Percentiles rank a stretch among this genome's conserved stretches.
phyloP scores from a whole-genome alignment of 495 filamentous ascomycete species.

The Bombardia bombarda region DNA sequence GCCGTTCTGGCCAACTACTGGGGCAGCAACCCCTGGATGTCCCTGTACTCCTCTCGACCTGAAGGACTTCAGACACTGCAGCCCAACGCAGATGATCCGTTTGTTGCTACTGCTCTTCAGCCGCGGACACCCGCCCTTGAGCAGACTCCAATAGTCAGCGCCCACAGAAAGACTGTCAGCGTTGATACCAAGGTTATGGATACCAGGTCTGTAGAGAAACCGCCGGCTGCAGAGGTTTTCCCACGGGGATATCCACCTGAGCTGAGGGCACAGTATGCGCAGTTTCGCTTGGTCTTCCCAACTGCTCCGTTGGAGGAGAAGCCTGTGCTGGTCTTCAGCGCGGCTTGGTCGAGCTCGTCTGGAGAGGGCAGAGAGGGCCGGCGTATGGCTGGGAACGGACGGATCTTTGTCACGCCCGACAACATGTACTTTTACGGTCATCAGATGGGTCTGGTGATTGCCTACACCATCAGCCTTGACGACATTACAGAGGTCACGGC shows the following conservation, averaged over 20 bases:
- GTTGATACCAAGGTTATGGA: conserved; percentile 30
- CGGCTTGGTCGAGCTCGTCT: conserved; percentile 42
- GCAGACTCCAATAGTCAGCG: conserved; percentile 13
- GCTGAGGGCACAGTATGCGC: conserved; percentile 80
- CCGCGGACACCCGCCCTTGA: conserved; percentile 28
- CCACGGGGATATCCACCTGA: conserved; percentile 76
- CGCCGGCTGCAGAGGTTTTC: conserved; percentile 48
- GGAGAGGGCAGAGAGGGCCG: conserved; percentile 24
- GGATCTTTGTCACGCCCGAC: conserved; percentile 78
- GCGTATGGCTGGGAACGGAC: conserved; percentile 50
- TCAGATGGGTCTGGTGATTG: conserved; percentile 83
- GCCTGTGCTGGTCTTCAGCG: conserved; percentile 61
- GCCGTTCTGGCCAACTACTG: conserved; percentile 88
- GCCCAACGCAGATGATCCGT: conserved; percentile 43
- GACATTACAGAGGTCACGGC: conserved; percentile 81
- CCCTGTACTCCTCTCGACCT: conserved; percentile 62
- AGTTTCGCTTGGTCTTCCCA: conserved; percentile 88
- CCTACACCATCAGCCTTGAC: conserved; percentile 63
- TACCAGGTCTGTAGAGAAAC: conserved; percentile 31
- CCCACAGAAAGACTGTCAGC: conserved; percentile 78
- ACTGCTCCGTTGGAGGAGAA: conserved; percentile 64
- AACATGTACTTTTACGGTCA: conserved; percentile 95
- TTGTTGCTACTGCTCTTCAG: conserved; percentile 29
- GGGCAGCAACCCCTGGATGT: conserved; percentile 80
- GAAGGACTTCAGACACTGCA: no score